These are phyloP conservation scores for Aspergillus nanangensis DNA, from an alignment of 495 filamentous ascomycete genomes.

Conservation along the genomic window DNA sequence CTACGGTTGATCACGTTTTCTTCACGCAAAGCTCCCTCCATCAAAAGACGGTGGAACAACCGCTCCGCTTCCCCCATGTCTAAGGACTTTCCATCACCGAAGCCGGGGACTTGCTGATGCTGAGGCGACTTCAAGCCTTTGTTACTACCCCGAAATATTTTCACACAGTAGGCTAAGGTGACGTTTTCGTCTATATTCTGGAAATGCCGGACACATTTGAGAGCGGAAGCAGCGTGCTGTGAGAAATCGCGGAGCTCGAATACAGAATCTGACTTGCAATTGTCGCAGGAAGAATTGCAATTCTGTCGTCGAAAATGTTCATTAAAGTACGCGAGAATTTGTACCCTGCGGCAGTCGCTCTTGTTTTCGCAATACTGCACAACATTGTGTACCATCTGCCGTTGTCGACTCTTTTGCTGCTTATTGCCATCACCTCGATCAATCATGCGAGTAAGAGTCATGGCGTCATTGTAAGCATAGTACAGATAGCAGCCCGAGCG, in stretches of 20 bases:
- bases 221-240: conserved; percentile 60
- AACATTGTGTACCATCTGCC: conserved; percentile 77
- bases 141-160: conserved; percentile 55
- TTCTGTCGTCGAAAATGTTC: conserved; percentile 69
- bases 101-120: conserved; percentile 46
- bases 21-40: conserved; percentile 58
- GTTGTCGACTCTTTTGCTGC: conserved; percentile 78
- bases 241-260: conserved; percentile 74
- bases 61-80: conserved; percentile 60
- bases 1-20: conserved; percentile 54
- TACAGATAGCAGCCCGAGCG: conserved; percentile 86
- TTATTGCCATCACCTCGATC: conserved; percentile 64
- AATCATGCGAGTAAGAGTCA: conserved; percentile 66
- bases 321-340: conserved; percentile 88
- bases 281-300: conserved; percentile 77
- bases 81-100: conserved; percentile 51
- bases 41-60: conserved; percentile 57
- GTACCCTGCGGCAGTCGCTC: conserved; percentile 77
- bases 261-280: conserved; percentile 65
- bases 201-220: conserved; percentile 59
- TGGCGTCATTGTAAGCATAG: conserved; percentile 73
- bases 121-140: conserved; percentile 44
- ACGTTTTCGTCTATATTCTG: conserved; percentile 43
- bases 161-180: conserved; percentile 51
- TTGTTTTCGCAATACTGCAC: conserved; percentile 83